phyloP scores from a whole-genome alignment of 495 filamentous ascomycete species.

The Xylaria cubensis region DNA sequence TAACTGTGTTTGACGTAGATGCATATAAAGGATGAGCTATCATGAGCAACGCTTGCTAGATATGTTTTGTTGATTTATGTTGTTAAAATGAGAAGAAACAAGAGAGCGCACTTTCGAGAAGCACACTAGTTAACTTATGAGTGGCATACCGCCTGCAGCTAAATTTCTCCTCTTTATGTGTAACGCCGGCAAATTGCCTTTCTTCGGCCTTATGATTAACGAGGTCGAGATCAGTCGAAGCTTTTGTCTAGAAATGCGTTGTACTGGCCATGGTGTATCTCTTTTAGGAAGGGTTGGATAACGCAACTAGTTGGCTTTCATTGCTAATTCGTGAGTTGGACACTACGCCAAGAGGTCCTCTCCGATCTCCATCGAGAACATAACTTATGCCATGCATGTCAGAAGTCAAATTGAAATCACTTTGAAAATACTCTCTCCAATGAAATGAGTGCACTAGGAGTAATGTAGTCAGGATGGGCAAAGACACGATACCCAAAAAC shows the following conservation, averaged over 20 bases:
- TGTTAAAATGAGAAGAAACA: background rate
- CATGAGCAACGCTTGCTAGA: too few relatives aligned
- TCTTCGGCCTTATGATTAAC: background rate
- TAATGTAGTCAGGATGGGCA: constrained; percentile 31
- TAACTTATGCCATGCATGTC: background rate
- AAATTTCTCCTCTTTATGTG: background rate
- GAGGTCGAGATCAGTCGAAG: background rate
- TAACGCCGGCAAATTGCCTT: background rate
- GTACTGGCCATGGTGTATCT: background rate
- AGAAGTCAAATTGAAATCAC: background rate
- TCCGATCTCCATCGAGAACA: background rate
- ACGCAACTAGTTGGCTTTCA: background rate
- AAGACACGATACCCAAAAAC: constrained; percentile 50
- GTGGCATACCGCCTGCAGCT: background rate
- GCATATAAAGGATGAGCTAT: background rate
- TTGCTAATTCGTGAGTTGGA: background rate
- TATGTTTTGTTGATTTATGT: background rate
- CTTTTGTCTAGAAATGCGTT: background rate
- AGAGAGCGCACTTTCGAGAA: background rate
- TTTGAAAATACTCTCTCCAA: background rate
- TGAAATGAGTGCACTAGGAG: background rate
- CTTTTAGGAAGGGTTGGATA: background rate
- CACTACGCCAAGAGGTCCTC: background rate
- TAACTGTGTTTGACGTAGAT: background rate
- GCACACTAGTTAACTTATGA: background rate